Conservation (phyloP, 2,329 filamentous ascomycete genomes). For the Penicillium digitatum region DNA sequence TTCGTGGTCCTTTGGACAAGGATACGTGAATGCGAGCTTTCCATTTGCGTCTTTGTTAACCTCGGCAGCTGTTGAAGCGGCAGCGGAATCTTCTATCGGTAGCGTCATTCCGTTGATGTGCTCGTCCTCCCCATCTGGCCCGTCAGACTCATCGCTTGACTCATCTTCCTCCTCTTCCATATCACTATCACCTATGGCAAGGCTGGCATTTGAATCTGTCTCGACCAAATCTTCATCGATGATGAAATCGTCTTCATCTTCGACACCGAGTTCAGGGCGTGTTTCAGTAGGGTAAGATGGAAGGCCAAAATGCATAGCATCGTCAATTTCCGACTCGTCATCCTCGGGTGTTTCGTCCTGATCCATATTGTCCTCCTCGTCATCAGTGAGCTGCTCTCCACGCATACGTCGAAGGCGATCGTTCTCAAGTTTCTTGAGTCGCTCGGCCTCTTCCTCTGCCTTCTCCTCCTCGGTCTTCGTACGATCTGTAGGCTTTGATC, state of each 20-base stretch:
- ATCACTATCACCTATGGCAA: constrained; percentile 41
- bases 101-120: constrained; percentile 65
- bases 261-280: constrained; percentile 60
- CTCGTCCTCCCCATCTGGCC: constrained; percentile 59
- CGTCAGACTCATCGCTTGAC: constrained; percentile 40
- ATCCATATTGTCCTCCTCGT: constrained; percentile 46
- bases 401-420: constrained; percentile 81
- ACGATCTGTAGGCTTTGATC: constrained; percentile 78
- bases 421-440: constrained; percentile 75
- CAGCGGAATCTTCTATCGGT: constrained; percentile 24
- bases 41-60: constrained; percentile 46
- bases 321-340: constrained; percentile 45
- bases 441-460: constrained; percentile 69
- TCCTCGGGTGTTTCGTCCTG: constrained; percentile 33
- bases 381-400: constrained; percentile 68
- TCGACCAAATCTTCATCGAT: constrained; percentile 86
- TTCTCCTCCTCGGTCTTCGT: constrained; percentile 90
- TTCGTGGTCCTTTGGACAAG: constrained; percentile 73
- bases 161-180: constrained; percentile 57
- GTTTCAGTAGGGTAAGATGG: constrained; percentile 47
- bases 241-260: constrained; percentile 91
- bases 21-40: constrained; percentile 72
- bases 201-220: constrained; percentile 60
- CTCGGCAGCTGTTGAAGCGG: constrained; percentile 37
- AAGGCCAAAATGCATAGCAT: constrained; percentile 60